phyloP scores from a whole-genome alignment of 1,139 yeast genomes.

The Hansenula sp. region DNA sequence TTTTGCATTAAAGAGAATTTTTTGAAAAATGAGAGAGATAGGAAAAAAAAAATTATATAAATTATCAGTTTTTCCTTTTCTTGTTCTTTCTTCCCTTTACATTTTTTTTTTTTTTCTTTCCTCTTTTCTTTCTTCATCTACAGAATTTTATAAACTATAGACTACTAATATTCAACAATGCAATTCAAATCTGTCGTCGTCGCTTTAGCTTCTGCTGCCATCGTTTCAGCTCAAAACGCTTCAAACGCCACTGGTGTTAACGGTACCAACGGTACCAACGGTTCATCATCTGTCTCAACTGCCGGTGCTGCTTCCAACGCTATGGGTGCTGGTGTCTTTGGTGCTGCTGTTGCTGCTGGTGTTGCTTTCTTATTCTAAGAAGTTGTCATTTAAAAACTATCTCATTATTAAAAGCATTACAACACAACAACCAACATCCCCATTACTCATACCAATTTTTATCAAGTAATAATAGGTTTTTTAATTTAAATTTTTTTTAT shows the following conservation, averaged over 20 bases:
- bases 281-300: slow-evolving; percentile 36
- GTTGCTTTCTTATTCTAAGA: slow-evolving; percentile 62
- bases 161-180: slow-evolving; percentile 36
- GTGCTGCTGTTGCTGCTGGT: slow-evolving; percentile 76
- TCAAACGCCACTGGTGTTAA: slow-evolving; percentile 13
- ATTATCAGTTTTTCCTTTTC: not conserved
- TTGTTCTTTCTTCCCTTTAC: not conserved
- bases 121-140: not conserved
- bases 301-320: slow-evolving; percentile 54
- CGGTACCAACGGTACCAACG: slow-evolving; percentile 29
- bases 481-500: too few relatives aligned
- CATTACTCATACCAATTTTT: too few relatives aligned
- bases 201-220: slow-evolving; percentile 43
- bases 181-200: slow-evolving; percentile 57
- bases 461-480: too few relatives aligned
- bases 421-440: not conserved
- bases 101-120: not conserved
- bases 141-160: slow-evolving; percentile 4
- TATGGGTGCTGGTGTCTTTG: slow-evolving; percentile 59
- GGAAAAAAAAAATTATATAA: slow-evolving; percentile 3
- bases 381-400: slow-evolving; percentile 1
- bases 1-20: too few relatives aligned
- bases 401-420: not conserved
- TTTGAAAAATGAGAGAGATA: too few relatives aligned
- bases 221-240: slow-evolving; percentile 41